phyloP scores from a whole-genome alignment of 192 early-diverging fungal species.

The Pilaira anomala region DNA sequence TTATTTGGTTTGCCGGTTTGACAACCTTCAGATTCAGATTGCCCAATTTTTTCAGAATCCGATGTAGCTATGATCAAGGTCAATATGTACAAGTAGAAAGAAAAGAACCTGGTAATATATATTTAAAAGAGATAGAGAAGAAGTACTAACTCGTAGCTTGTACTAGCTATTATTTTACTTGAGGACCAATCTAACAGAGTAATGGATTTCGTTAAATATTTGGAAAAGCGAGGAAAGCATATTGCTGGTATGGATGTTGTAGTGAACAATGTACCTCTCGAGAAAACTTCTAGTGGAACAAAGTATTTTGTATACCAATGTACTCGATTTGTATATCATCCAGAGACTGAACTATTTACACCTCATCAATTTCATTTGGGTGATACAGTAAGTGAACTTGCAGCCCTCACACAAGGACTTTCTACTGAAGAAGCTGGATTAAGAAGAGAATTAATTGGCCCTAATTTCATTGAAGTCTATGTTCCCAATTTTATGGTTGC shows the following conservation, averaged over 20 bases:
- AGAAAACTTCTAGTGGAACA: constrained; percentile 45
- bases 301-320: constrained; percentile 70
- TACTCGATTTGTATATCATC: constrained; percentile 70
- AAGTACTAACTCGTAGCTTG: neutral
- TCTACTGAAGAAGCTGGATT: constrained; percentile 45
- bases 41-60: constrained; percentile 53
- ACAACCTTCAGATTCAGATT: constrained; percentile 41
- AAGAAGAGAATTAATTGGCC: constrained; percentile 59
- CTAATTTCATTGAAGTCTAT: constrained; percentile 66
- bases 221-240: constrained; percentile 22
- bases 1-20: constrained; percentile 42
- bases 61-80: constrained; percentile 37
- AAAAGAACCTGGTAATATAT: constrained; percentile 18
- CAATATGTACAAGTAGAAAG: constrained; percentile 50
- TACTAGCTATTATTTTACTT: constrained; percentile 32
- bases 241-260: constrained; percentile 39
- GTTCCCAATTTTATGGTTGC: constrained; percentile 55
- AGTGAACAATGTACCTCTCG: constrained; percentile 42
- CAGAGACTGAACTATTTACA: constrained; percentile 50
- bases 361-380: constrained; percentile 61
- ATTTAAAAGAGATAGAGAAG: too few species aligned
- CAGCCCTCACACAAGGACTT: constrained; percentile 44
- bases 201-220: constrained; percentile 26
- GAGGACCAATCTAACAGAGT: constrained; percentile 32
- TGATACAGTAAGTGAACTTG: constrained; percentile 40